These are phyloP conservation scores for Mollisia scopiformis DNA, from an alignment of 2,329 filamentous ascomycete genomes.

Conservation along the genomic window DNA sequence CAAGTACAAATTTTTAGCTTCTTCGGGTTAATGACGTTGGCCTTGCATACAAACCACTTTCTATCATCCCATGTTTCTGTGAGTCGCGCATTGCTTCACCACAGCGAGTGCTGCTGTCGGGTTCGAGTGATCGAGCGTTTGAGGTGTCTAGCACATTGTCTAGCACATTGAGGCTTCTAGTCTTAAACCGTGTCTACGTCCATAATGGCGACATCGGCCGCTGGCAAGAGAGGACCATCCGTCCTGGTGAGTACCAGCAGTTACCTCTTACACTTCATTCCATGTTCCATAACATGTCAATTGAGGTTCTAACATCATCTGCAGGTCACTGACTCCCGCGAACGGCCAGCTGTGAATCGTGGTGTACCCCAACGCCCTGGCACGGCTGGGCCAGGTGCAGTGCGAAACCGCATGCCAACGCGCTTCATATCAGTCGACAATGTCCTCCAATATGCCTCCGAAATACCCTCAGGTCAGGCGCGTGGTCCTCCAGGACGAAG, in stretches of 20 bases:
- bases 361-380: conserved; percentile 39
- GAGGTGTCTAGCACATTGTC: not conserved
- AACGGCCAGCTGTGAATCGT: conserved; percentile 43
- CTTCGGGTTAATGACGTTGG: conserved; percentile 1
- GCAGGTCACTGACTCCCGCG: conserved; percentile 61
- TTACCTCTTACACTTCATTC: not conserved
- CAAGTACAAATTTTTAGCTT: not conserved
- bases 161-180: not conserved
- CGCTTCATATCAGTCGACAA: conserved; percentile 91
- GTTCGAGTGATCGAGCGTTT: not conserved
- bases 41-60: not conserved
- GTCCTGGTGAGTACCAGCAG: conserved; percentile 52
- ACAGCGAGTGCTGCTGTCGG: not conserved
- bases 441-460: conserved; percentile 89
- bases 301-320: conserved; percentile 19
- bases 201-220: conserved; percentile 30
- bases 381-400: conserved; percentile 29
- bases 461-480: conserved; percentile 93
- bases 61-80: not conserved
- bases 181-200: not conserved
- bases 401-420: conserved; percentile 52
- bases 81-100: not conserved
- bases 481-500: conserved; percentile 63
- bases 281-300: not conserved
- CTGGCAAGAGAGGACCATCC: conserved; percentile 58